These are phyloP conservation scores for Apiospora koreana DNA, from an alignment of 2,329 filamentous ascomycete genomes.

Conservation along the genomic window DNA sequence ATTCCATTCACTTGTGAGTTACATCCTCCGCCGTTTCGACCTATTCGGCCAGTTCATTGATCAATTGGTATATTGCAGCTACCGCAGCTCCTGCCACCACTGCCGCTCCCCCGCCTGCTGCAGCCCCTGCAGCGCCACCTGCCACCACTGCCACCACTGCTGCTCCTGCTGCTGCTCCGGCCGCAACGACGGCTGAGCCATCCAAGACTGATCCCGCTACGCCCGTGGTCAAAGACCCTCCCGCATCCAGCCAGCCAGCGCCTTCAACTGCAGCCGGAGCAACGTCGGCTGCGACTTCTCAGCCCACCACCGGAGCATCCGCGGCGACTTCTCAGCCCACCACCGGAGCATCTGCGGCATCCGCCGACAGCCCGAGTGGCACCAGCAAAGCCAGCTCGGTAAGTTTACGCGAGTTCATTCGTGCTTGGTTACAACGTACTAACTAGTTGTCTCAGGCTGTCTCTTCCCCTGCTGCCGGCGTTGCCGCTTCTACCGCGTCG, in stretches of 20 bases:
- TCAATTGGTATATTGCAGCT: conserved; percentile 8
- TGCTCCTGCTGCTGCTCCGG: neutral
- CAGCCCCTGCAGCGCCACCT: neutral
- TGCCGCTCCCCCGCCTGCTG: neutral
- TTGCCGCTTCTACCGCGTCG: neutral
- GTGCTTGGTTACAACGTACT: neutral
- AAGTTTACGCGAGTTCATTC: neutral
- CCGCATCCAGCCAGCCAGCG: neutral
- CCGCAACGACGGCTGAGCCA: neutral
- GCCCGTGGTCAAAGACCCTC: neutral
- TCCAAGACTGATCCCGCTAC: neutral
- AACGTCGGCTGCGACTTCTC: neutral
- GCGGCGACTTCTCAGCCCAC: neutral
- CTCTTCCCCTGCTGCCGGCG: neutral
- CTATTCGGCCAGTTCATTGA: neutral
- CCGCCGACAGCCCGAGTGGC: neutral
- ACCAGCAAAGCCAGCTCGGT: neutral
- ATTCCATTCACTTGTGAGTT: conserved; percentile 14
- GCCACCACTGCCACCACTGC: neutral
- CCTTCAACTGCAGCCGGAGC: neutral
- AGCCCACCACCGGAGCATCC: neutral
- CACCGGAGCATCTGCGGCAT: neutral
- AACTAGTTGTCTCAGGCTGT: conserved; percentile 2
- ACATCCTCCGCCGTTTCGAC: neutral
- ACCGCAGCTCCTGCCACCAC: conserved; percentile 8